Evolutionary conservation across 2,329 filamentous ascomycete species (phyloP), one percentile per base, ranked within the genome.

Genomic region (Balansia obtecta): DNA sequence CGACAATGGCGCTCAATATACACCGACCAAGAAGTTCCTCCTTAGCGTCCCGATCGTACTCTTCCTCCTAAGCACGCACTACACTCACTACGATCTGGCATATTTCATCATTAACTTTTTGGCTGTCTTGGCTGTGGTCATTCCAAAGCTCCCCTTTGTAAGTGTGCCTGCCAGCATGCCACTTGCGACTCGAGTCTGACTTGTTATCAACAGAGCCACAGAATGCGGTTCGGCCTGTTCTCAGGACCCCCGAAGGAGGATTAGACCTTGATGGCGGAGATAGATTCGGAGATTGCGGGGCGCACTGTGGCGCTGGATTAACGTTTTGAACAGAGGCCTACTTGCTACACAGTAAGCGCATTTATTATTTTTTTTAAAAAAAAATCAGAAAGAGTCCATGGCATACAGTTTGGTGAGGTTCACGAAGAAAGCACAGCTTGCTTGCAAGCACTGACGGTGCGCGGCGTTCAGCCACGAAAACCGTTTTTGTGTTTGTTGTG

Each of bases 91-190:
- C 74, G 91, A 96, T 70, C 69, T 96, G 65, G 86, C 88, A 43
- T 97, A 95, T 70, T 98, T 98, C 65, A 88, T 86, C 61, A 93
- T 98, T 72, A 98, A 98, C 72, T 91, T 95, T 66, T 71, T 96
- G 61, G 93, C 93, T 51, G 87, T 94, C 39, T 72, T 98, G 63
- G 88, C 79, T 43, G 93, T 98, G 50, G 86, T 98, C 52, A 93
- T 98, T 65, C 93, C 93, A 40, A 98, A 98, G 72, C 73, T 98
- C 58, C 93, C 93, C 58, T 91, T 87, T 65, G 91, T 97, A 76
- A 68, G 90, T 81, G n/a, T 16, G 33, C 15, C 20, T 16, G 33
- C 15, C 20, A 12, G 20, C 41, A 4, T 45, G 18, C 27, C 20
- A 32, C 39, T 37, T 16, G 13, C 11, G 5, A 18, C 38, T 42